phyloP scores from a whole-genome alignment of 2,329 filamentous ascomycete genomes.

The Achaetomium macrosporum region DNA sequence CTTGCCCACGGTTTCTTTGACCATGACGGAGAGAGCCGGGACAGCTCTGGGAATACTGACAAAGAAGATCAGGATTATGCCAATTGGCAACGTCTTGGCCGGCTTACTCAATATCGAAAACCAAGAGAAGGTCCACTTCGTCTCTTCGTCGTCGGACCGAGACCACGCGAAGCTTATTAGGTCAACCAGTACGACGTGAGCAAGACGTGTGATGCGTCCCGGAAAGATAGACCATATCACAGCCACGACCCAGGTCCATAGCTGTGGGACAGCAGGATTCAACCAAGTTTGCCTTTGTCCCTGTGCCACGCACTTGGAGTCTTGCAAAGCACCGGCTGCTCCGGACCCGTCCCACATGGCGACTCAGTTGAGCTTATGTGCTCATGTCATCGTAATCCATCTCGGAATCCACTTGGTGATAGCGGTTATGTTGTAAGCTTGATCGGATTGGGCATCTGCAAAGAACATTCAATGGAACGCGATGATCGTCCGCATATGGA shows the following conservation, averaged over 20 bases:
- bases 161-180: too few species aligned
- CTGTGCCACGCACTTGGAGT: not conserved
- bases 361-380: too few species aligned
- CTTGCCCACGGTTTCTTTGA: not conserved
- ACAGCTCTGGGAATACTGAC: not conserved
- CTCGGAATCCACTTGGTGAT: not conserved
- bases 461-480: slow-evolving; percentile 5
- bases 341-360: not conserved
- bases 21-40: not conserved
- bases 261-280: not conserved
- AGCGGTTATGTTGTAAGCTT: not conserved
- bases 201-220: not conserved
- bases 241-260: not conserved
- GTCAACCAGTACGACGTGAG: not conserved
- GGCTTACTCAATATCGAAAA: too few species aligned
- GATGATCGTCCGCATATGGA: too few species aligned
- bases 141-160: too few species aligned
- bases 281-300: not conserved
- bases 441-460: slow-evolving; percentile 13
- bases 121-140: too few species aligned
- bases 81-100: not conserved
- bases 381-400: too few species aligned
- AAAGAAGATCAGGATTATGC: not conserved
- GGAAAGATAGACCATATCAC: too few species aligned
- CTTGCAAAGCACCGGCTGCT: not conserved